Evolutionary conservation across 2,329 filamentous ascomycete genomes (phyloP), one percentile per base, ranked within the genome.

Genomic region (Keithomyces neogunnii): DNA sequence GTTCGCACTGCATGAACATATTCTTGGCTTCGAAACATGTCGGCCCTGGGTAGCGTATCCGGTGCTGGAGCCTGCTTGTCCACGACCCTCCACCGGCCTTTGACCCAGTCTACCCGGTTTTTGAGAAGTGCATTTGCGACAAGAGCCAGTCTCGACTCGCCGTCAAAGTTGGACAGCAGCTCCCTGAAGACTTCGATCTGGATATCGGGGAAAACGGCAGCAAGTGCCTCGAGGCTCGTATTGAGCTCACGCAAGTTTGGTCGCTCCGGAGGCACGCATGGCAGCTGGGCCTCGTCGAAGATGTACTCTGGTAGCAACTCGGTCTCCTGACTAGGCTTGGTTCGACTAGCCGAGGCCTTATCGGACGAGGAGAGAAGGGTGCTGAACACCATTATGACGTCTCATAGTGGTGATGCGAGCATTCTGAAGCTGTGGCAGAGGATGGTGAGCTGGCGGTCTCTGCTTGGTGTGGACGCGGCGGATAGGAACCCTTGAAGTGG

Each of bases 161-260:
- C 82, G 60, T 85, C 85, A 63, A 91, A 86, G 61, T 75, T 86
- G 39, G 76, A 70, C 47, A 93, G 80, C 79, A 93, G 87, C 71
- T 92, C 88, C 44, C 88, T 81, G 63, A 93, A 89, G 19, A 91
- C 88, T 58, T 91, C 86, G 53, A 88, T 75, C 66, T 89, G 85
- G n/a, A 91, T 75, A 66, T 91, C 82, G 31, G 88, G 88, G 57
- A 93, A 93, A 7, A 91, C 76, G 46, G 81, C 81, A 28, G 82
- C 80, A 43, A 93, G 77, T 10, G 77, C 81, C 54, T 80, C 78
- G 56, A 93, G 80, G 59, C 82, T 78, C 48, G 74, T 73, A 69
- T 92, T 92, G 47, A 92, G 75, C 53, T 85, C 80, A 57, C 79
- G 74, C 29, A 90, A 74, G 59, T 89, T 79, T 39, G 80, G 77